A percentile compares a stretch with the other conserved stretches of the same genome.
phyloP scores from a whole-genome alignment of 2,329 filamentous ascomycete species.

The Daldinia eschscholtzii region DNA sequence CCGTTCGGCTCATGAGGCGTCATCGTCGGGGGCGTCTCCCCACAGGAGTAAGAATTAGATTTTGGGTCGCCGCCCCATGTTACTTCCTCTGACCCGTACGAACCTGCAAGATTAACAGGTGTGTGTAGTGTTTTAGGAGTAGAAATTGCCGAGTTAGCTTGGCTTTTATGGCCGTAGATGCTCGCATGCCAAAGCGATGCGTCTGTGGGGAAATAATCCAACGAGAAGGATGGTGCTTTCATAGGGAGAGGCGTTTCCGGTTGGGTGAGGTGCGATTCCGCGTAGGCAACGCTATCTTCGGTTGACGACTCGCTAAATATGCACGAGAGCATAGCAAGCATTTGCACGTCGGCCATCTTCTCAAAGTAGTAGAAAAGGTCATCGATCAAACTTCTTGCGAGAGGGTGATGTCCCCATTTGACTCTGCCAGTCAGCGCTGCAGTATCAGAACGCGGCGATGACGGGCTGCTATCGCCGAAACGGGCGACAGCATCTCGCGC shows the following conservation, averaged over 20 bases:
- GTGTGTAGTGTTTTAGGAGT: constrained; percentile 70
- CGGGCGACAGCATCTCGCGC: constrained; percentile 71
- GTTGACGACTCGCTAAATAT: constrained; percentile 73
- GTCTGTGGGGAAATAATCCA: constrained; percentile 75
- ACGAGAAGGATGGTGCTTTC: constrained; percentile 74
- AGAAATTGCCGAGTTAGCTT: constrained; percentile 66
- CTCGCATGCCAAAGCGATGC: constrained; percentile 61
- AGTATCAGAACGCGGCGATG: constrained; percentile 36
- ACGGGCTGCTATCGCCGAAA: constrained; percentile 46
- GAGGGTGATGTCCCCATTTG: constrained; percentile 75
- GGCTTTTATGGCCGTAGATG: constrained; percentile 63
- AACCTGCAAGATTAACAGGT: constrained; percentile 66
- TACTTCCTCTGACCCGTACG: constrained; percentile 68
- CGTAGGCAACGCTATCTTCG: constrained; percentile 68
- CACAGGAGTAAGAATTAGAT: constrained; percentile 71
- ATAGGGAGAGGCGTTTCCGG: constrained; percentile 73
- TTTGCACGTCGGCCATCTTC: constrained; percentile 72
- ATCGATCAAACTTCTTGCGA: constrained; percentile 71
- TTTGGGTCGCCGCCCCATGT: constrained; percentile 66
- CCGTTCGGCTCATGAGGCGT: constrained; percentile 61
- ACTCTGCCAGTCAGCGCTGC: constrained; percentile 67
- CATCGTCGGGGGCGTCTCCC: constrained; percentile 70
- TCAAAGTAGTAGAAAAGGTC: constrained; percentile 76
- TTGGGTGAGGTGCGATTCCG: constrained; percentile 67
- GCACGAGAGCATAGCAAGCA: constrained; percentile 79